Evolutionary conservation across 768 basidiomycete genomes (phyloP).

Genomic region (Tulasnella sp.): DNA sequence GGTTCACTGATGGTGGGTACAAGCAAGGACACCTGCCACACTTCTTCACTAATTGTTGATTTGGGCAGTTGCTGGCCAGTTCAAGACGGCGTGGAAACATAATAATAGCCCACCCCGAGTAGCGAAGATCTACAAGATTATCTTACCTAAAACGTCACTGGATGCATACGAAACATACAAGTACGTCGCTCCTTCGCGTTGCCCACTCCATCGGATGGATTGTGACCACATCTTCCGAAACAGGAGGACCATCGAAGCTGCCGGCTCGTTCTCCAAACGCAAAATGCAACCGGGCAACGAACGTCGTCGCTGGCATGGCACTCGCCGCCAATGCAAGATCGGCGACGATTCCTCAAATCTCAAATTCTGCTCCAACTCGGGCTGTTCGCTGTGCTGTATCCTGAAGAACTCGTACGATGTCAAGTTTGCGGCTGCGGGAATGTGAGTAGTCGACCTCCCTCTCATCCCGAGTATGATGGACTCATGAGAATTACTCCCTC

Average conservation of each 20-base stretch:
- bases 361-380: not conserved
- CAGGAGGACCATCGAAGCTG: not conserved
- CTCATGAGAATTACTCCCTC: not conserved
- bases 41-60: not conserved
- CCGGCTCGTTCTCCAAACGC: not conserved
- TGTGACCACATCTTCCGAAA: not conserved
- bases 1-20: slow-evolving; percentile 5
- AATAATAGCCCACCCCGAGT: not conserved
- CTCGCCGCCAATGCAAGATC: not conserved
- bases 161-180: slow-evolving; percentile 6
- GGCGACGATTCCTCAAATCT: slow-evolving; percentile 3
- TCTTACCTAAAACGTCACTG: not conserved
- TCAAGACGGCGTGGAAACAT: slow-evolving; percentile 7
- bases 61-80: slow-evolving; percentile 2
- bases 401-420: slow-evolving; percentile 11
- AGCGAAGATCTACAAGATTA: slow-evolving; percentile 3
- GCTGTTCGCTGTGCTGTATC: slow-evolving; percentile 1
- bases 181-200: not conserved
- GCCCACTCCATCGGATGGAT: not conserved
- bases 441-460: not conserved
- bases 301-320: slow-evolving; percentile 10
- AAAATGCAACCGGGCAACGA: slow-evolving; percentile 5
- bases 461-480: too few relatives aligned
- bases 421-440: slow-evolving; percentile 4
- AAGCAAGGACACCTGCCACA: not conserved